A percentile compares a stretch with the other conserved stretches of the same genome.
Conservation (phyloP, 2,329 filamentous ascomycete genomes). For the Microdochium trichocladiopsis region DNA sequence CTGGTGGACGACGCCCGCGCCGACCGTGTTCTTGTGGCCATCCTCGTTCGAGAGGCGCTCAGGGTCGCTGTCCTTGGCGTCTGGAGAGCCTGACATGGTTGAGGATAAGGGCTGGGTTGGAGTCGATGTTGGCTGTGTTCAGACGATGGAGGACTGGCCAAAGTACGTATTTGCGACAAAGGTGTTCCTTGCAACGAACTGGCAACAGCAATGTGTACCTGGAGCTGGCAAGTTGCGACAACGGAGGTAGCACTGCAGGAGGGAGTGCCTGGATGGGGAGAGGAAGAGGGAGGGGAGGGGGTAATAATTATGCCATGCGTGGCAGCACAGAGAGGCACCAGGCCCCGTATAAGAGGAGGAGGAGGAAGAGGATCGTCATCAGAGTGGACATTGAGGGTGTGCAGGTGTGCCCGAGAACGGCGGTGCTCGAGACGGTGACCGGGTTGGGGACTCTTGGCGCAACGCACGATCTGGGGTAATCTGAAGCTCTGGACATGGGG, state of each 20-base stretch:
- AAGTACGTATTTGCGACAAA: no score
- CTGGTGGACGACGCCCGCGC: neutral
- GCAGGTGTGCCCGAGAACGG: neutral
- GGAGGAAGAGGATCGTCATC: neutral
- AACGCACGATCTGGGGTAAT: neutral
- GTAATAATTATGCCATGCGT: no score
- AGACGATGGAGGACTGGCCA: neutral
- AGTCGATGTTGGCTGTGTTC: neutral
- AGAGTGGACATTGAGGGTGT: neutral
- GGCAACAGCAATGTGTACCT: no score
- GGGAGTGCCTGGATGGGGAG: neutral
- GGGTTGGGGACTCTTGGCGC: neutral
- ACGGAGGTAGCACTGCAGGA: neutral
- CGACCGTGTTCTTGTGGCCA: neutral
- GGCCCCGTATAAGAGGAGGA: neutral
- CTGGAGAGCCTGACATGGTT: conserved; percentile 1
- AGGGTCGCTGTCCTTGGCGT: conserved; percentile 3
- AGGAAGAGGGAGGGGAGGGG: neutral
- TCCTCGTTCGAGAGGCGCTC: conserved; percentile 4
- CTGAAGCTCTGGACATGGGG: neutral
- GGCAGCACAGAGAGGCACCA: neutral
- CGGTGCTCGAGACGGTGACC: neutral
- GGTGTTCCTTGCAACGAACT: no score
- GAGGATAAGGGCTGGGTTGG: neutral
- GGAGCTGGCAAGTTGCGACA: no score